phyloP scores from a whole-genome alignment of 306 rosid species.

The Castanospermum australe region DNA sequence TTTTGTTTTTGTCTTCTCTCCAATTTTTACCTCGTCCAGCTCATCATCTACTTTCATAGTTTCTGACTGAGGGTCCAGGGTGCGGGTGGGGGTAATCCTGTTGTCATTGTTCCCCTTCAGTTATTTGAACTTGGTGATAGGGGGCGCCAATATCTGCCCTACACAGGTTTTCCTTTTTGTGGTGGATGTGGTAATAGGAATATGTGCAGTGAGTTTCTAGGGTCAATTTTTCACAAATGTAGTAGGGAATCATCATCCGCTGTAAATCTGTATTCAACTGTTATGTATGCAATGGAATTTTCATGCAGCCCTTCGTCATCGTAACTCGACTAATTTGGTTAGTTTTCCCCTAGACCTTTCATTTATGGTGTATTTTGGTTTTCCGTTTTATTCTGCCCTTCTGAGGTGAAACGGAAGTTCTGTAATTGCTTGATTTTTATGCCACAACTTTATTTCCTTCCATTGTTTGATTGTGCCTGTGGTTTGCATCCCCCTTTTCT shows the following conservation, averaged over 20 bases:
- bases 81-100: constrained; percentile 16
- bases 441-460: neutral
- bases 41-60: constrained; percentile 10
- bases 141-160: constrained; percentile 51
- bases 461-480: neutral
- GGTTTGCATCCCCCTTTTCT: too few species aligned
- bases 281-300: constrained; percentile 17
- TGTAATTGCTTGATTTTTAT: neutral
- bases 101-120: constrained; percentile 12
- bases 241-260: constrained; percentile 28
- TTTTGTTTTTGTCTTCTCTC: constrained; percentile 36
- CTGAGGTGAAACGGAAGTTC: neutral
- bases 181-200: constrained; percentile 35
- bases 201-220: constrained; percentile 28
- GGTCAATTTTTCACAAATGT: constrained; percentile 41
- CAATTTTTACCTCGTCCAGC: constrained; percentile 32
- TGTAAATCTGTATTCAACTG: constrained; percentile 45
- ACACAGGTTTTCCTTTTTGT: constrained; percentile 19
- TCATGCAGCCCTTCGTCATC: neutral
- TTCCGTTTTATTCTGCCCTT: neutral
- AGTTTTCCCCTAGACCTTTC: neutral
- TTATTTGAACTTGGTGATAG: constrained; percentile 38
- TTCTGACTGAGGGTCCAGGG: constrained; percentile 7
- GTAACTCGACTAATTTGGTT: neutral
- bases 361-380: neutral